These are phyloP conservation scores for Sarcocystis neurona DNA, from an alignment of 169 alveolate species.

Conservation along the genomic window DNA sequence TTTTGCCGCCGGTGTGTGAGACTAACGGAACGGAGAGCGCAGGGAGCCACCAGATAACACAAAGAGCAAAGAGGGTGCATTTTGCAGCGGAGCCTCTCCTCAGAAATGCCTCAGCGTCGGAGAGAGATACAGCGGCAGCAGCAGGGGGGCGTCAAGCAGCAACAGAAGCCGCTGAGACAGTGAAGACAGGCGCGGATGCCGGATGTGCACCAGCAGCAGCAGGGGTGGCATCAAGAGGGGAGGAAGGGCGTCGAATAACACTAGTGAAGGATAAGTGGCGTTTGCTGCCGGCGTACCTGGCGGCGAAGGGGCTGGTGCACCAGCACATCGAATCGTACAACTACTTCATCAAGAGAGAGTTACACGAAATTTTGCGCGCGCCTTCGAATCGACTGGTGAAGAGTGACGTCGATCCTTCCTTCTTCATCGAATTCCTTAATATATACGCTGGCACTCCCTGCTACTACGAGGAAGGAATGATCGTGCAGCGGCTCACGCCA, in stretches of 20 bases:
- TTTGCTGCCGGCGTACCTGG: conserved; percentile 87
- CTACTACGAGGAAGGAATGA: conserved; percentile 81
- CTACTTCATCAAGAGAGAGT: conserved; percentile 86
- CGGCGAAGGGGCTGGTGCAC: conserved; percentile 89
- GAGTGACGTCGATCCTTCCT: conserved; percentile 81
- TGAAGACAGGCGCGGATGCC: too few species aligned
- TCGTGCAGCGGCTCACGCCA: conserved; percentile 88
- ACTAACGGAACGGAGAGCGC: too few species aligned
- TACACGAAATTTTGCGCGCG: conserved; percentile 87
- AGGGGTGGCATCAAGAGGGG: background rate
- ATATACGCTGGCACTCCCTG: conserved; percentile 88
- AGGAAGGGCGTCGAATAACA: background rate
- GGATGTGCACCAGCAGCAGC: background rate
- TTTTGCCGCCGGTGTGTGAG: too few species aligned
- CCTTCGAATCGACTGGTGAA: conserved; percentile 77
- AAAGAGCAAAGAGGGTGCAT: too few species aligned
- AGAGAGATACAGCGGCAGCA: too few species aligned
- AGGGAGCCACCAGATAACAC: too few species aligned
- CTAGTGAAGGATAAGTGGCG: conserved; percentile 85
- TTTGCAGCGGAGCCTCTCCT: too few species aligned
- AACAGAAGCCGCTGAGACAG: too few species aligned
- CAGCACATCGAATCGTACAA: conserved; percentile 92
- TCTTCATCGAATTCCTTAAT: conserved; percentile 80
- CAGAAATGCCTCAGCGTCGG: too few species aligned
- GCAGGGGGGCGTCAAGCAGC: too few species aligned